A percentile compares a stretch with the other conserved stretches of the same genome.
phyloP scores from a whole-genome alignment of 768 basidiomycete species.

The Termitomyces sp. region DNA sequence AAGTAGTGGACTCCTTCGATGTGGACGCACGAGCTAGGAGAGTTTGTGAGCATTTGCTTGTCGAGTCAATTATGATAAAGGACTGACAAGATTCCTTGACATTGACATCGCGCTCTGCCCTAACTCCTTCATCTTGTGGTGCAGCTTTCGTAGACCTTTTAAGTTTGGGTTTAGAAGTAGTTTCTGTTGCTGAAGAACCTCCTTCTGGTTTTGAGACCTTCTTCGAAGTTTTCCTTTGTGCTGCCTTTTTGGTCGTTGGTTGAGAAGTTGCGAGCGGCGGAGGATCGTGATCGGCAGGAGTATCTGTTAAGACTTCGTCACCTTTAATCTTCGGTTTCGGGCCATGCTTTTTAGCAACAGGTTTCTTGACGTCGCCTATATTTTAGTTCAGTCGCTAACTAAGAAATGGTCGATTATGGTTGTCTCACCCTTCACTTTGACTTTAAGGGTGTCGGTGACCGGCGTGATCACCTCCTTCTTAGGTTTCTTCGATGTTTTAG shows the following conservation, averaged over 20 bases:
- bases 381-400: not conserved
- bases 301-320: not conserved
- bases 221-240: not conserved
- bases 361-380: not conserved
- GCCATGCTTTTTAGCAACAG: slow-evolving; percentile 13
- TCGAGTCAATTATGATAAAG: not conserved
- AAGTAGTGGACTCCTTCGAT: not conserved
- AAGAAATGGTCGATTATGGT: not conserved
- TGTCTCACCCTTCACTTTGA: slow-evolving; percentile 11
- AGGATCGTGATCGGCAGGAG: not conserved
- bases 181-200: not conserved
- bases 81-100: not conserved
- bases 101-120: not conserved
- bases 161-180: not conserved
- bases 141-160: not conserved
- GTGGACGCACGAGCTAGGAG: not conserved
- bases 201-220: not conserved
- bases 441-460: not conserved
- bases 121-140: not conserved
- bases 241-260: not conserved
- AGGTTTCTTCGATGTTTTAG: not conserved
- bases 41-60: not conserved
- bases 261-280: not conserved
- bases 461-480: not conserved
- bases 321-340: slow-evolving; percentile 11